These are phyloP conservation scores for Acer saccharum DNA, from an alignment of 345 rosid genomes.

Conservation along the genomic window DNA sequence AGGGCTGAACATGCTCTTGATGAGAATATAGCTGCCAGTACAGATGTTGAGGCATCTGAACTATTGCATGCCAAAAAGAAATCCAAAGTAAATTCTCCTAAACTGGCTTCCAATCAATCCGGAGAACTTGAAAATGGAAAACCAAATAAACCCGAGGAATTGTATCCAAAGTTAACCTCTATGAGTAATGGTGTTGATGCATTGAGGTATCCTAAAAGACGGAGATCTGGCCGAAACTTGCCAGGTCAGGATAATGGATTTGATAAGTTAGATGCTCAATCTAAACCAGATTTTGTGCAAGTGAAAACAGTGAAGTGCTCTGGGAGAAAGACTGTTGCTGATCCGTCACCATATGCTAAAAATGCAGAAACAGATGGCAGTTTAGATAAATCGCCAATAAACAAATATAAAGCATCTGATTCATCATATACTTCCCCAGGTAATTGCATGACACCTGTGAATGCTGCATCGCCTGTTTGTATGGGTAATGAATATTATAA, in stretches of 20 bases:
- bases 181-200: conserved; percentile 22
- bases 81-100: conserved; percentile 28
- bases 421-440: conserved; percentile 36
- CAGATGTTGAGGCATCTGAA: conserved; percentile 2
- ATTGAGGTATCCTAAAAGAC: conserved; percentile 46
- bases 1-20: conserved; percentile 26
- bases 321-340: conserved; percentile 17
- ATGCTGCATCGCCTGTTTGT: conserved; percentile 77
- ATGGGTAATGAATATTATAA: conserved; percentile 67
- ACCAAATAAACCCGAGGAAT: conserved; percentile 12
- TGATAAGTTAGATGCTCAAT: conserved; percentile 25
- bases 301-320: conserved; percentile 13
- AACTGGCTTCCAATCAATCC: conserved; percentile 4
- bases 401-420: conserved; percentile 30
- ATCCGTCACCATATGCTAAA: conserved; percentile 22
- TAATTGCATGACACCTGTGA: conserved; percentile 40
- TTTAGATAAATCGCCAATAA: conserved; percentile 26
- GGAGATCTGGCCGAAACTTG: conserved; percentile 49
- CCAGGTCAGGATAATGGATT: conserved; percentile 28
- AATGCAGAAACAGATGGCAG: conserved; percentile 22
- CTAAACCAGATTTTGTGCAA: conserved; percentile 11
- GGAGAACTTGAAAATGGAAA: conserved; percentile 17
- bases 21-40: conserved; percentile 12
- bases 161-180: conserved; percentile 20
- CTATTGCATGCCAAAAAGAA: conserved; percentile 27